Evolutionary conservation across 2,329 filamentous ascomycete genomes (phyloP).

Genomic region (Calycina marina): DNA sequence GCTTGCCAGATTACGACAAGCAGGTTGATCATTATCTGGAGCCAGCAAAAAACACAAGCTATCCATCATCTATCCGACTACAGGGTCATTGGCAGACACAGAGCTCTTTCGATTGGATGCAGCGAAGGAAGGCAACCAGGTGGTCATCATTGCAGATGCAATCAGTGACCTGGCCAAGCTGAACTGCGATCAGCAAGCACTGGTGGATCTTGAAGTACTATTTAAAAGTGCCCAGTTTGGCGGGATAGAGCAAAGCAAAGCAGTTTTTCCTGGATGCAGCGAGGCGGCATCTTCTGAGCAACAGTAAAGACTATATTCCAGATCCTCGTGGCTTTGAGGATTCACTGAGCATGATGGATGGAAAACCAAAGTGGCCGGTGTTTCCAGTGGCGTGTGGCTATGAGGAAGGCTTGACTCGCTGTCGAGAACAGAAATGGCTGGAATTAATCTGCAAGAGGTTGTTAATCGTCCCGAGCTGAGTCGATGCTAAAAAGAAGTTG

Average conservation of each 20-base stretch:
- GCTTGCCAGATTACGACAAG: neutral
- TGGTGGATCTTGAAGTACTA: conserved; percentile 3
- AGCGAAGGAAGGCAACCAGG: neutral
- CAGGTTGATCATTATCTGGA: neutral
- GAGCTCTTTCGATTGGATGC: neutral
- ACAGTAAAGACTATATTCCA: no score
- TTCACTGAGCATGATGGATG: no score
- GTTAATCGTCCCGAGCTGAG: no score
- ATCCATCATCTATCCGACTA: neutral
- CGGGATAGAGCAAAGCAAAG: neutral
- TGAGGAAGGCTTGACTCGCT: no score
- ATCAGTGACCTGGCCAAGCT: neutral
- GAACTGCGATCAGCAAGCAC: neutral
- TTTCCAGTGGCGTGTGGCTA: no score
- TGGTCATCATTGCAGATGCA: neutral
- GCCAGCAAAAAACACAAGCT: neutral
- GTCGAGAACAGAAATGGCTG: no score
- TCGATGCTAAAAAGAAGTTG: no score
- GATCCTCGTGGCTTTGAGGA: no score
- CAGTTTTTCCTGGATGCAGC: conserved; percentile 1
- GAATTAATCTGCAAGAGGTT: no score
- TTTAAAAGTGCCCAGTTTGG: conserved; percentile 1
- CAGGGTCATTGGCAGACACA: neutral
- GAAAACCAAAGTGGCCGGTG: no score
- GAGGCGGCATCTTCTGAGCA: no score